A percentile compares a stretch with the other conserved stretches of the same genome.
Evolutionary conservation across 169 alveolate genomes (phyloP).

Genomic region (Eimeria acervulina): DNA sequence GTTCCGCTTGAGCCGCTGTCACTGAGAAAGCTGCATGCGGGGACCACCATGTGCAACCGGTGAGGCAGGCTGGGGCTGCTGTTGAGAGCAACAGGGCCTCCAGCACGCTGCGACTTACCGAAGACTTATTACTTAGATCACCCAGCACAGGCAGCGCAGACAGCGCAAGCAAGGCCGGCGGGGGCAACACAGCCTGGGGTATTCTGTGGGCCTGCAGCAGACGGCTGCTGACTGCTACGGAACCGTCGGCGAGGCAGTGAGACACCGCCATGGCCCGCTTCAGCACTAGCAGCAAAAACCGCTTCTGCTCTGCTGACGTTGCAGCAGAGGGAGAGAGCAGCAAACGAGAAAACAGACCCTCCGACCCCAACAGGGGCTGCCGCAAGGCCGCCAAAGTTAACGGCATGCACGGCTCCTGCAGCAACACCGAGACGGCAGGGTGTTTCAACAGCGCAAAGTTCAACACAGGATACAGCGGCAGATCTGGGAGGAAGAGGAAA

Average conservation of each 20-base stretch:
- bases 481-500: slow-evolving; percentile 60
- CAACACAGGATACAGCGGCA: slow-evolving; percentile 53
- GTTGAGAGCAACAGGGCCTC: slow-evolving; percentile 61
- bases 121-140: neutral
- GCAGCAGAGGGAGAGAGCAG: slow-evolving; percentile 53
- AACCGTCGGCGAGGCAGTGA: slow-evolving; percentile 46
- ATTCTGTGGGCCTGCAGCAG: slow-evolving; percentile 66
- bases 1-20: neutral
- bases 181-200: slow-evolving; percentile 38
- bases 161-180: slow-evolving; percentile 40
- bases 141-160: slow-evolving; percentile 59
- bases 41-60: slow-evolving; percentile 59
- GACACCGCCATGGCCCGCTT: slow-evolving; percentile 75
- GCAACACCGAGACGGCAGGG: slow-evolving; percentile 50
- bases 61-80: slow-evolving; percentile 61
- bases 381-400: slow-evolving; percentile 57
- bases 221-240: slow-evolving; percentile 46
- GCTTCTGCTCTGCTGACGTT: slow-evolving; percentile 39
- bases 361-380: slow-evolving; percentile 67
- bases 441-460: slow-evolving; percentile 55
- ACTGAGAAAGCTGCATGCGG: slow-evolving; percentile 58
- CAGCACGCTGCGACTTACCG: slow-evolving; percentile 52
- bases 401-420: slow-evolving; percentile 76
- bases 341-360: slow-evolving; percentile 51
- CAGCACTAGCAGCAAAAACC: slow-evolving; percentile 36